Evolutionary conservation across 805 yeast species (phyloP).

Genomic region (Groenewaldozyma salmanticensis): DNA sequence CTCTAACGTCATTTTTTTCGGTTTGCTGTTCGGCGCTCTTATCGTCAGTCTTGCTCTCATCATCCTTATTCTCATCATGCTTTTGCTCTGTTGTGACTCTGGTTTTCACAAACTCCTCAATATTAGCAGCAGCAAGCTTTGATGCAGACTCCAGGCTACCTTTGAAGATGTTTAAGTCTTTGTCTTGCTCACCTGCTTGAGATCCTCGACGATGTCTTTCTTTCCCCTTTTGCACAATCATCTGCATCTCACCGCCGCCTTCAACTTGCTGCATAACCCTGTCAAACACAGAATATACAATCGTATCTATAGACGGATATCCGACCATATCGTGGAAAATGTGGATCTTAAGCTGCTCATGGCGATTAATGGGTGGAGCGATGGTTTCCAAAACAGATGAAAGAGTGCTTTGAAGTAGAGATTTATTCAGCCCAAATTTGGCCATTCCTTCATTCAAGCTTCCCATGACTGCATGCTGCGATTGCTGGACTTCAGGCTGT

Average conservation of each 20-base stretch:
- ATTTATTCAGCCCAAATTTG: constrained; percentile 12
- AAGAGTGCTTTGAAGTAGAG: constrained; percentile 25
- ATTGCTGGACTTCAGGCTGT: constrained; percentile 23
- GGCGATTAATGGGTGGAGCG: constrained; percentile 36
- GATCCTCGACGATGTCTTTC: constrained; percentile 30
- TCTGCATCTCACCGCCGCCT: constrained; percentile 50
- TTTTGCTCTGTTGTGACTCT: not conserved
- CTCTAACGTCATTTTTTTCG: constrained; percentile 19
- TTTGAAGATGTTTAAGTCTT: constrained; percentile 56
- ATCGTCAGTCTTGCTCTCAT: constrained; percentile 15
- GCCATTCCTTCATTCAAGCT: constrained; percentile 13
- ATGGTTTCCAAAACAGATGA: constrained; percentile 32
- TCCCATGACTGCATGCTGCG: constrained; percentile 16
- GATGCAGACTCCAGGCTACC: constrained; percentile 81
- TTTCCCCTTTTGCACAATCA: constrained; percentile 39
- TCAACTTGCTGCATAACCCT: constrained; percentile 60
- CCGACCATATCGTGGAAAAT: constrained; percentile 39
- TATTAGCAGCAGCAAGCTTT: constrained; percentile 77
- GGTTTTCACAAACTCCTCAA: constrained; percentile 52
- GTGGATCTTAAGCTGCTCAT: constrained; percentile 34
- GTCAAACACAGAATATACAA: constrained; percentile 42
- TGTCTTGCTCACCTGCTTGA: constrained; percentile 24
- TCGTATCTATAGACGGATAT: constrained; percentile 37
- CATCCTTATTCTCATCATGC: constrained; percentile 1
- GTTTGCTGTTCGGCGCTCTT: constrained; percentile 11